Base-by-base conservation (phyloP, 805 yeast genomes). In the Yarrowia sp. region DNA sequence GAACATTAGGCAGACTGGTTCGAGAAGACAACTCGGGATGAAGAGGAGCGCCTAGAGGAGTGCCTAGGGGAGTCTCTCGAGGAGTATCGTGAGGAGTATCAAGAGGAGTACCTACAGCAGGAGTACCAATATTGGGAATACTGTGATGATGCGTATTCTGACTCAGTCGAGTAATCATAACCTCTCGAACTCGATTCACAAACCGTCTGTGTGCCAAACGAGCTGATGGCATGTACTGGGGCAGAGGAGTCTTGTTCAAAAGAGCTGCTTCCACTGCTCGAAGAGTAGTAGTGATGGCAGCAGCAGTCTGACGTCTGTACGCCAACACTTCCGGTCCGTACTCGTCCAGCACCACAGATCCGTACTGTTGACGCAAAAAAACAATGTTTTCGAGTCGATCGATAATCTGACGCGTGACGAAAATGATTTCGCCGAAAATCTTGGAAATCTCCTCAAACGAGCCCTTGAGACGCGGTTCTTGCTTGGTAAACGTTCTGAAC, bases 391-490 rank as follows among this genome's bases (percentile, higher is more conserved):
- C 82, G 67, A 81, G 70, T 54, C 84, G 73, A 64, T 82, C 84
- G 9, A 80, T 67, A 28, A 82, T 78, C 67, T 82, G 83, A 52
- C 79, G 76, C 46, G 80, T 72, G 12, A 80, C 75, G 69, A 78
- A 80, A 4, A 81, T 78, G 44, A 82, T 76, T 63, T 82, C 84
- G 14, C 73, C 72, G 62, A 78, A 80, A 1, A 81, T 74, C 64
- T 74, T 72, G 54, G 75, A 78, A 16, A 78, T 71, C 52, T 77
- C 80, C 4, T 73, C 71, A 67, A 76, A 82, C 19, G 75, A 72
- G 0, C 85, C 85, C 66, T 82, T 82, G 32, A 82, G 70, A 63
- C 83, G 73, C 3, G 83, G 83, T 67, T 82, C 85, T 65, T 76
- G 66, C 10, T 64, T 67, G 21, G 75, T 67, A 26, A 38, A 41